Conservation (phyloP, 2,329 filamentous ascomycete species). For the Aspergillus ochraceoroseus region DNA sequence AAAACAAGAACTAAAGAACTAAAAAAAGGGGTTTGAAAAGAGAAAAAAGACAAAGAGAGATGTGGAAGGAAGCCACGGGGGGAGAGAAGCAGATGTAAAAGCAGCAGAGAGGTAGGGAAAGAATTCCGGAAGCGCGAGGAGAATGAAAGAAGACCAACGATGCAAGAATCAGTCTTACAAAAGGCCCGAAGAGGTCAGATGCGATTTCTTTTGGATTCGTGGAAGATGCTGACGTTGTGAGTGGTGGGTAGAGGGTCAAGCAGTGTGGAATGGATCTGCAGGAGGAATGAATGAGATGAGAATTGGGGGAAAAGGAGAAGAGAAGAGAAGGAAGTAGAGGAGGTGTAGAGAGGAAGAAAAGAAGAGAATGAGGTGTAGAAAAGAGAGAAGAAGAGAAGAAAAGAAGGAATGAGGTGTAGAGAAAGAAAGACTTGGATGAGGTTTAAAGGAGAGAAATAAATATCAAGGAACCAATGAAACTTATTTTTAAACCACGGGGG, state of each 20-base stretch:
- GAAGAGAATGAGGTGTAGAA: too few species aligned
- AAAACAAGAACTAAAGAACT: constrained; percentile 1
- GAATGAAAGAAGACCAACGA: too few species aligned
- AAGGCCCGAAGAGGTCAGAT: not conserved
- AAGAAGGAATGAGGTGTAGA: constrained; percentile 7
- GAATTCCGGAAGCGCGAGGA: not conserved
- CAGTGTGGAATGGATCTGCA: constrained; percentile 36
- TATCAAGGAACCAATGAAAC: constrained; percentile 11
- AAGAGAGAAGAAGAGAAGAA: constrained; percentile 10
- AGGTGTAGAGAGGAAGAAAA: constrained; percentile 10
- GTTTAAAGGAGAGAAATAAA: too few species aligned
- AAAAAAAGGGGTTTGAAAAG: constrained; percentile 1
- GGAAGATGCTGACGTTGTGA: too few species aligned
- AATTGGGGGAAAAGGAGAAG: constrained; percentile 12
- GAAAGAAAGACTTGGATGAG: constrained; percentile 10
- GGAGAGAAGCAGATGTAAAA: constrained; percentile 5
- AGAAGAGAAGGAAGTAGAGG: constrained; percentile 5
- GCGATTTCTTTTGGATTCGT: too few species aligned
- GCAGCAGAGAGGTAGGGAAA: constrained; percentile 10
- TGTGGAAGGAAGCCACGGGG: constrained; percentile 10
- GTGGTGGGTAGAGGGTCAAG: not conserved
- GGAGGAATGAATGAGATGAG: constrained; percentile 25
- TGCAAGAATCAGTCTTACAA: not conserved
- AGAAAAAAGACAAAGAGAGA: constrained; percentile 1
- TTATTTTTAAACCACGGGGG: constrained; percentile 11